Conservation (phyloP, 2,329 filamentous ascomycete genomes). For the Dothideomycetidae sp. region DNA sequence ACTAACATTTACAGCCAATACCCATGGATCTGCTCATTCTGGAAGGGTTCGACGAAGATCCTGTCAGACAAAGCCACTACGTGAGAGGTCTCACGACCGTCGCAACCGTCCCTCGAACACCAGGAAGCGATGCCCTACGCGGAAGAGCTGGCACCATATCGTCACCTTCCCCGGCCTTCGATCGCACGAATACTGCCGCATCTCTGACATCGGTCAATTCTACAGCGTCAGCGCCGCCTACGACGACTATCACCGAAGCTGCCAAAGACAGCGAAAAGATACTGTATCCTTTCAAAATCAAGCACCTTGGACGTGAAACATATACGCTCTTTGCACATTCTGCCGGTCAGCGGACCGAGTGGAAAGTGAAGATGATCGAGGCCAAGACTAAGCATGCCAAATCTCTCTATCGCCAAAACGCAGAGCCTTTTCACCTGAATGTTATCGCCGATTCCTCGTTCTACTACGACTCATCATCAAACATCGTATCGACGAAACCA, state of each 20-base stretch:
- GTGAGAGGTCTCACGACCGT: slow-evolving; percentile 60
- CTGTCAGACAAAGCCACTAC: slow-evolving; percentile 60
- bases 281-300: slow-evolving; percentile 86
- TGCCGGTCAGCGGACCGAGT: slow-evolving; percentile 61
- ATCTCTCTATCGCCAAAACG: slow-evolving; percentile 78
- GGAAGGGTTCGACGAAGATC: slow-evolving; percentile 83
- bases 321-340: slow-evolving; percentile 81
- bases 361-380: slow-evolving; percentile 87
- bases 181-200: slow-evolving; percentile 53
- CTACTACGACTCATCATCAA: slow-evolving; percentile 53
- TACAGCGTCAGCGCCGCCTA: slow-evolving; percentile 37
- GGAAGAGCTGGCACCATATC: slow-evolving; percentile 14
- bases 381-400: slow-evolving; percentile 90
- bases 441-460: slow-evolving; percentile 91
- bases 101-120: slow-evolving; percentile 41
- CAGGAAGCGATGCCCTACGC: slow-evolving; percentile 1
- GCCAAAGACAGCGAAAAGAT: slow-evolving; percentile 61
- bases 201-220: slow-evolving; percentile 37
- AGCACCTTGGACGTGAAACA: slow-evolving; percentile 85
- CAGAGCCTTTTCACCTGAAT: slow-evolving; percentile 82
- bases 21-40: slow-evolving; percentile 91
- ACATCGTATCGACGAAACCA: slow-evolving; percentile 37
- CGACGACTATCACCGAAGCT: slow-evolving; percentile 35
- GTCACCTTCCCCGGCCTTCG: slow-evolving; percentile 36
- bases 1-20: slow-evolving; percentile 46